Conservation (phyloP, 495 filamentous ascomycete genomes). For the Podospora sp. region DNA sequence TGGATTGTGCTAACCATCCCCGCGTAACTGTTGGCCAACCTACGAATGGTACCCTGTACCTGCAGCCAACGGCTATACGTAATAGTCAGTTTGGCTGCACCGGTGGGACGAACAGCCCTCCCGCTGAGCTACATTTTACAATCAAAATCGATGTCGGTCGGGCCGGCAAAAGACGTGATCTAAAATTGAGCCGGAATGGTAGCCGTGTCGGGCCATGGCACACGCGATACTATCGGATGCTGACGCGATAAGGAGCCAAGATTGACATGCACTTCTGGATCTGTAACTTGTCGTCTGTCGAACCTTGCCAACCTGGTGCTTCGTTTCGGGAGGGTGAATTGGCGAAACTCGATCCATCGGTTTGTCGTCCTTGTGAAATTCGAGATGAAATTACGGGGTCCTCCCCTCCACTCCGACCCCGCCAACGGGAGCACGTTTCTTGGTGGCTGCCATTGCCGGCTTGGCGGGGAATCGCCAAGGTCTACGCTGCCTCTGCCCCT, state of each 20-base stretch:
- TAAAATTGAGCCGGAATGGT: background rate
- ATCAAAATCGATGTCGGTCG: background rate
- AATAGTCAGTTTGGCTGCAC: background rate
- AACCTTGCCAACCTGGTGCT: background rate
- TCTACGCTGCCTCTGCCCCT: background rate
- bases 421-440: background rate
- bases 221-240: background rate
- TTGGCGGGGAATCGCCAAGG: background rate
- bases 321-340: background rate
- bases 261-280: background rate
- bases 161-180: conserved; percentile 1
- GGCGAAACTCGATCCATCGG: background rate
- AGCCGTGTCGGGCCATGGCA: background rate
- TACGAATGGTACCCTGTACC: background rate
- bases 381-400: background rate
- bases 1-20: no score
- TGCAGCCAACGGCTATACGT: background rate
- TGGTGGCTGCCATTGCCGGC: background rate
- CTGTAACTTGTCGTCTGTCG: background rate
- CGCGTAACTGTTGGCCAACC: background rate
- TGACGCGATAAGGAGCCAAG: background rate
- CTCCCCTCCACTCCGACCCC: background rate
- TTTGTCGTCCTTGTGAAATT: background rate
- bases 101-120: background rate
- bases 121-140: background rate